Conservation (phyloP, 495 filamentous ascomycete species). For the Aspergillus baeticus region DNA sequence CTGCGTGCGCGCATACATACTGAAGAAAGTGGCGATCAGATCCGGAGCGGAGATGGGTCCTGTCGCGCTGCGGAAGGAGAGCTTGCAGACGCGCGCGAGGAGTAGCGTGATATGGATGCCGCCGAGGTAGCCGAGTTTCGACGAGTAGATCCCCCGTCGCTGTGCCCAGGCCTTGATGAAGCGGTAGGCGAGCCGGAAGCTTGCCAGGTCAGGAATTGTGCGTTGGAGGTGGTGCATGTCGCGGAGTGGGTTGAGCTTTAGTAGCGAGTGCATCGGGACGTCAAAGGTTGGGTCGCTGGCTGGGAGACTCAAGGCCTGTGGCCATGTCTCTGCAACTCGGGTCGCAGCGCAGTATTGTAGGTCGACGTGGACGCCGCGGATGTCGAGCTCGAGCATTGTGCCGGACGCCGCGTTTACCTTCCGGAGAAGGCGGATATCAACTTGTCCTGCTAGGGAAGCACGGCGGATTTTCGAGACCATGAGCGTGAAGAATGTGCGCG, state of each 20-base stretch:
- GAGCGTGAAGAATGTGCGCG: slow-evolving; percentile 1
- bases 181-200: slow-evolving; percentile 2
- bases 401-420: slow-evolving; percentile 3
- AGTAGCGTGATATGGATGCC: slow-evolving; percentile 2
- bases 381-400: background rate
- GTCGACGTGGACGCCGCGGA: background rate
- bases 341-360: slow-evolving; percentile 1
- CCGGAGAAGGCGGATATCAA: background rate
- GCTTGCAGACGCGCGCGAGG: background rate
- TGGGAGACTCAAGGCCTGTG: background rate
- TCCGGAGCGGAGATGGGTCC: background rate
- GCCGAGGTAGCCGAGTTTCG: slow-evolving; percentile 4
- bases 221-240: slow-evolving; percentile 5
- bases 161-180: slow-evolving; percentile 4
- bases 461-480: background rate
- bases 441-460: background rate
- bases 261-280: background rate
- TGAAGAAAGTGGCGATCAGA: background rate
- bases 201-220: background rate
- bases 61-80: background rate
- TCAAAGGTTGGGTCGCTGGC: background rate
- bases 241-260: slow-evolving; percentile 3
- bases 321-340: background rate
- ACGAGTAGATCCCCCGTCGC: background rate
- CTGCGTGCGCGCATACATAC: background rate